These are phyloP conservation scores for Ogataea trehaloabstinens DNA, from an alignment of 805 yeast genomes.

Conservation along the genomic window DNA sequence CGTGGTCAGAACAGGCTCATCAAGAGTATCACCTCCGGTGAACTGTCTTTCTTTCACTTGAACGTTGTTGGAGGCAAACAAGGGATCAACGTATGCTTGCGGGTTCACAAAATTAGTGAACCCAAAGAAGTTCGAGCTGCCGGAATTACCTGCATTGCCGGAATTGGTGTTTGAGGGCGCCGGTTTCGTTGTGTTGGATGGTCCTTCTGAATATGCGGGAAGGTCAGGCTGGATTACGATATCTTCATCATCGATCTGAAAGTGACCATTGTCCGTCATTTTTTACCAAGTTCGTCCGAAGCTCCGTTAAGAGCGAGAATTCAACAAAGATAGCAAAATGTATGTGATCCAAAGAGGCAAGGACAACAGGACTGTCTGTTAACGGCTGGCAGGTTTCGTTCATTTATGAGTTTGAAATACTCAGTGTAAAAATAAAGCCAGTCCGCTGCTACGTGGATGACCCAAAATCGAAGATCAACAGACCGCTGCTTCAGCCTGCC, in stretches of 20 bases:
- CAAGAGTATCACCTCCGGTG: slow-evolving; percentile 56
- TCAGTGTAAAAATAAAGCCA: no score
- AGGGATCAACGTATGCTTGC: slow-evolving; percentile 26
- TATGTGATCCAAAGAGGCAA: no score
- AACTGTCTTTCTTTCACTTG: slow-evolving; percentile 47
- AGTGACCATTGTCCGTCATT: slow-evolving; percentile 15
- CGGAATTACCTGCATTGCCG: slow-evolving; percentile 2
- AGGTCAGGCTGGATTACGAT: slow-evolving; percentile 35
- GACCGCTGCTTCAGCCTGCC: no score
- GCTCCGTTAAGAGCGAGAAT: no score
- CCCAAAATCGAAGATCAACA: no score
- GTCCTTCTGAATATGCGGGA: slow-evolving; percentile 5
- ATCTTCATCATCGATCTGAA: slow-evolving; percentile 30
- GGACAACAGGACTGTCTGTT: no score
- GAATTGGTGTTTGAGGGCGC: slow-evolving; percentile 8
- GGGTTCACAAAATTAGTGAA: slow-evolving; percentile 37
- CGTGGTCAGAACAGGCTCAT: slow-evolving; percentile 53
- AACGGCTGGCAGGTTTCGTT: no score
- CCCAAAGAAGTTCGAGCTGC: slow-evolving; percentile 18
- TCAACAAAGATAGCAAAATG: no score
- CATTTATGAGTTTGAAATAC: no score
- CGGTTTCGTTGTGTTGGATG: slow-evolving; percentile 4
- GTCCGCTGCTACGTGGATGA: no score
- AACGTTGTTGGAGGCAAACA: slow-evolving; percentile 22
- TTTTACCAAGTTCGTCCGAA: no score